phyloP scores from a whole-genome alignment of 148 eudicot genomes.

The Cornus kousa region DNA sequence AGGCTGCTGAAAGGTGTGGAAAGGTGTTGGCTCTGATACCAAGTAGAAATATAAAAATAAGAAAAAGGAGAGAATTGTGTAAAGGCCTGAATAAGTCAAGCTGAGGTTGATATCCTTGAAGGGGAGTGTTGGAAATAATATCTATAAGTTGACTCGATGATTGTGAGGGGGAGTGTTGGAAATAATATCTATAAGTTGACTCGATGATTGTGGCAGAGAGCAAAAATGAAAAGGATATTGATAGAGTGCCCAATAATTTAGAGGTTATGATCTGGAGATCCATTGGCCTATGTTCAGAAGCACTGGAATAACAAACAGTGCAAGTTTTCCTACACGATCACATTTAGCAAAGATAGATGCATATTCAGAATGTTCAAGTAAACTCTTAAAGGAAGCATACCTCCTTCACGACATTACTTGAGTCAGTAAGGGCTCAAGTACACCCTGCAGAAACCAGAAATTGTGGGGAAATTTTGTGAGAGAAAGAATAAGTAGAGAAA shows the following conservation, averaged over 20 bases:
- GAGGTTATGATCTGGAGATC: not conserved
- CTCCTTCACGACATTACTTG: conserved; percentile 72
- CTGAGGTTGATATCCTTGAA: too few species aligned
- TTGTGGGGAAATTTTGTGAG: not conserved
- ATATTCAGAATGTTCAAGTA: not conserved
- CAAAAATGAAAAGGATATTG: not conserved
- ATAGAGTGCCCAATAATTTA: not conserved
- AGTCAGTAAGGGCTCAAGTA: conserved; percentile 90
- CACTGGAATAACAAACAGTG: not conserved
- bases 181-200: too few species aligned
- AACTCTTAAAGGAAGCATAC: conserved; percentile 33
- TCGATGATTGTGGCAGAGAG: too few species aligned
- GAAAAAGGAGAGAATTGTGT: too few species aligned
- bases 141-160: too few species aligned
- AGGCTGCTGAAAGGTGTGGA: too few species aligned
- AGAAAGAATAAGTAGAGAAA: not conserved
- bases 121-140: too few species aligned
- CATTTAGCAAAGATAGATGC: not conserved
- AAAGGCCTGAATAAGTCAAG: too few species aligned
- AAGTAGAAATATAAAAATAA: too few species aligned
- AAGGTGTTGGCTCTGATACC: too few species aligned
- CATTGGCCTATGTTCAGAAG: not conserved
- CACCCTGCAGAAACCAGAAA: conserved; percentile 57
- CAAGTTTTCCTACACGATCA: not conserved
- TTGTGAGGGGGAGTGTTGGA: too few species aligned